Conservation (phyloP, 306 rosid species). For the Carpinus fangiana region DNA sequence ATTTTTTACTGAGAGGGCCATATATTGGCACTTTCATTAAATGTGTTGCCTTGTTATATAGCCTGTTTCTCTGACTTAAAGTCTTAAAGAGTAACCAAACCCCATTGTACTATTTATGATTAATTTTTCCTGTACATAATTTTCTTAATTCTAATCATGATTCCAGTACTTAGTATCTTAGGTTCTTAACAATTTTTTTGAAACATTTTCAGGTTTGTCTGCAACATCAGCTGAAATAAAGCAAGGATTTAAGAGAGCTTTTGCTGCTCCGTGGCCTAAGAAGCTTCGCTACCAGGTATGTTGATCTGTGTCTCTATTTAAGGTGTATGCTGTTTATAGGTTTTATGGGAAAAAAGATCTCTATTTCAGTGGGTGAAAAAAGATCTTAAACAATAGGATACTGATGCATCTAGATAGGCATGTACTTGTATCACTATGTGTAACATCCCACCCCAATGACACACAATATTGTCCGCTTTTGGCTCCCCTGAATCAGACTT, state of each 20-base stretch:
- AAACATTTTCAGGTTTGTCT: conserved; percentile 51
- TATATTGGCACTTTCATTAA: not conserved
- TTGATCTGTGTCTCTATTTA: conserved; percentile 10
- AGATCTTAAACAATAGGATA: not conserved
- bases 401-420: not conserved
- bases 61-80: not conserved
- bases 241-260: conserved; percentile 85
- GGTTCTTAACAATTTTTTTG: not conserved
- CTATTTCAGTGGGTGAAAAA: not conserved
- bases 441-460: too few relatives aligned
- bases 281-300: conserved; percentile 87
- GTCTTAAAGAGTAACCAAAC: not conserved
- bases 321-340: not conserved
- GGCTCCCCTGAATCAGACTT: too few relatives aligned
- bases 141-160: conserved; percentile 1
- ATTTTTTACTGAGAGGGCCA: not conserved
- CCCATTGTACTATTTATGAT: not conserved
- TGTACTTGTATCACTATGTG: too few relatives aligned
- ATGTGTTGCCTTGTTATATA: not conserved
- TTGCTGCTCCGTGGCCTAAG: conserved; percentile 82
- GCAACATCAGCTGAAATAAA: conserved; percentile 69
- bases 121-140: not conserved
- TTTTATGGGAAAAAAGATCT: not conserved
- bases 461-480: too few relatives aligned
- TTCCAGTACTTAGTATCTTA: not conserved